These are phyloP conservation scores for Pichia sp. DNA, from an alignment of 1,139 yeast species.

Conservation along the genomic window DNA sequence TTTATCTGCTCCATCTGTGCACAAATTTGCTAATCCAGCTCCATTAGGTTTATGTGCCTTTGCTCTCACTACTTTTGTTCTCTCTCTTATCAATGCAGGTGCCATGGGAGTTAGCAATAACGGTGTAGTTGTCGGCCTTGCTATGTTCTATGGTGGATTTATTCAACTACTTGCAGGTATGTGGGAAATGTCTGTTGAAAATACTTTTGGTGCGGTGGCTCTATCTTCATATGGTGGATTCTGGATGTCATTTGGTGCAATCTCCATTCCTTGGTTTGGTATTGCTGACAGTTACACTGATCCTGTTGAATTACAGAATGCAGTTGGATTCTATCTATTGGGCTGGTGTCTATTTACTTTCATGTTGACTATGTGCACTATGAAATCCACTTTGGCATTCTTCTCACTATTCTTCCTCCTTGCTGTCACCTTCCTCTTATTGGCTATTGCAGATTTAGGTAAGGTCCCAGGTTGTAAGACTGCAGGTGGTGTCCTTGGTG, in stretches of 20 bases:
- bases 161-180: slow-evolving; percentile 69
- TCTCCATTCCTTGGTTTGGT: slow-evolving; percentile 67
- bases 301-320: slow-evolving; percentile 37
- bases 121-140: slow-evolving; percentile 61
- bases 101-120: slow-evolving; percentile 54
- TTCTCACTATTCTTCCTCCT: slow-evolving; percentile 60
- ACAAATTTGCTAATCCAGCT: slow-evolving; percentile 81
- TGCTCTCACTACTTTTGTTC: slow-evolving; percentile 77
- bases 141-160: slow-evolving; percentile 81
- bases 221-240: slow-evolving; percentile 79
- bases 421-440: slow-evolving; percentile 58
- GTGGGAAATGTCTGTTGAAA: slow-evolving; percentile 70
- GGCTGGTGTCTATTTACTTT: slow-evolving; percentile 81
- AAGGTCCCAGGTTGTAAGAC: slow-evolving; percentile 35
- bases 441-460: slow-evolving; percentile 53
- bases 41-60: slow-evolving; percentile 82
- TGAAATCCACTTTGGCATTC: slow-evolving; percentile 76
- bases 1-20: slow-evolving; percentile 52
- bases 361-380: slow-evolving; percentile 56
- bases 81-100: slow-evolving; percentile 55
- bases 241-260: slow-evolving; percentile 75
- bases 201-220: slow-evolving; percentile 89
- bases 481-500: slow-evolving; percentile 79
- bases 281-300: slow-evolving; percentile 44
- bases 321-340: slow-evolving; percentile 65